Percentiles rank a stretch among this genome's conserved stretches.
Conservation (phyloP, 2,329 filamentous ascomycete species). For the Cordyceps javanica region DNA sequence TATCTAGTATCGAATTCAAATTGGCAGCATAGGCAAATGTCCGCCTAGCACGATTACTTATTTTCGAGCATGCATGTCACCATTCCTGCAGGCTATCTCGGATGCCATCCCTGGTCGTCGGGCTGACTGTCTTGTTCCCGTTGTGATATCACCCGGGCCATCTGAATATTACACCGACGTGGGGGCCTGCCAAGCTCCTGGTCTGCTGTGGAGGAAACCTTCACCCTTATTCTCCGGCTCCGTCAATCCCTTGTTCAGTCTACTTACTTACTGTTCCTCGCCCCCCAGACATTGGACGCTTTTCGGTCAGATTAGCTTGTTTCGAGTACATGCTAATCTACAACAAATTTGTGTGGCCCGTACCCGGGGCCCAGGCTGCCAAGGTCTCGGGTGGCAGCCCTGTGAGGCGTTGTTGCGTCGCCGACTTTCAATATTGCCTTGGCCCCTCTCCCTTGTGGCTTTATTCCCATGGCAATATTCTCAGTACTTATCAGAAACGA, state of each 20-base stretch:
- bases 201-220: not conserved
- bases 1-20: no score
- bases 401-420: not conserved
- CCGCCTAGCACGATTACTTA: no score
- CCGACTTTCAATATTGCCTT: no score
- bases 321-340: no score
- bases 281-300: no score
- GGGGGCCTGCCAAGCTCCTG: not conserved
- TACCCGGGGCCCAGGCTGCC: no score
- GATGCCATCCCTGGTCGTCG: not conserved
- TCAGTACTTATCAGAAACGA: no score
- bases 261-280: not conserved
- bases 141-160: not conserved
- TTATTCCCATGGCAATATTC: no score
- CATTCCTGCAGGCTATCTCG: not conserved
- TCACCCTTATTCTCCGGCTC: not conserved
- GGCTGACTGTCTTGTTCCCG: not conserved
- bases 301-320: no score
- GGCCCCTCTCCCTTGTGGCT: no score
- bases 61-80: not conserved
- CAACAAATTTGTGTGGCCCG: no score
- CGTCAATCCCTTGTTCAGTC: not conserved
- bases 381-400: not conserved
- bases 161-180: not conserved
- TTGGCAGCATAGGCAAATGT: no score